Evolutionary conservation across 1,284 basidiomycete genomes (phyloP), one percentile per base, ranked within the genome.

Genomic region (Mycosarcoma mackinlayi): DNA sequence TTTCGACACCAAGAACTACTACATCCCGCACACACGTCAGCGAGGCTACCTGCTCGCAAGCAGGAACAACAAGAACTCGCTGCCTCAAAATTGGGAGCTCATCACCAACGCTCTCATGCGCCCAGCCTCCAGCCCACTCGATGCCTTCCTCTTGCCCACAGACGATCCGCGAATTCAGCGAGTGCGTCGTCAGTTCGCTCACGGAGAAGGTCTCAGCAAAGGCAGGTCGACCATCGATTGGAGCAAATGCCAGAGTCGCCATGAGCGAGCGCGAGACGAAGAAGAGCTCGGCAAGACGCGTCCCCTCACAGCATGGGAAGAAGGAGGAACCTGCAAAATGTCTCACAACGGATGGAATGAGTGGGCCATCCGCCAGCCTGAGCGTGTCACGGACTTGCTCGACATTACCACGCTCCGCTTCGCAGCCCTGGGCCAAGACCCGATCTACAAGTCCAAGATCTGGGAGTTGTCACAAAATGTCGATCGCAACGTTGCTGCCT

Each of bases 391-490:
- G 88, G 94, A 97, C 83, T 84, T 97, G 60, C 90, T 95, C 88
- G 94, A 97, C 78, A 95, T 97, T 75, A 91, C 87, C 78, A 86
- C 91, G 13, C 86, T 97, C 34, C 90, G 93, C 28, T 89, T 90
- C 60, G 92, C 93, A 1, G 88, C 88, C 64, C 87, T 89, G 47
- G 92, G 91, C 1, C 57, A 70, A 21, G 75, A 77, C 47, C 69
- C 75, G 13, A 62, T 73, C 59, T 77, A 69, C 73, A 77, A 77
- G 62, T 73, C 70, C 38, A 70, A 74, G 57, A 63, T 77, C 27
- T 97, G 94, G 94, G 97, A 97, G 83, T 86, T 97, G n/a, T 94
- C 92, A 4, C 94, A 97, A 83, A 97, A 97, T 73, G 94, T 97
- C 24, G 83, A 83, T 46, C 88, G 93, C 14, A 91, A 91, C 38